These are phyloP conservation scores for Leishmania mexicana DNA, from an alignment of 208 protist genomes.

Conservation along the genomic window DNA sequence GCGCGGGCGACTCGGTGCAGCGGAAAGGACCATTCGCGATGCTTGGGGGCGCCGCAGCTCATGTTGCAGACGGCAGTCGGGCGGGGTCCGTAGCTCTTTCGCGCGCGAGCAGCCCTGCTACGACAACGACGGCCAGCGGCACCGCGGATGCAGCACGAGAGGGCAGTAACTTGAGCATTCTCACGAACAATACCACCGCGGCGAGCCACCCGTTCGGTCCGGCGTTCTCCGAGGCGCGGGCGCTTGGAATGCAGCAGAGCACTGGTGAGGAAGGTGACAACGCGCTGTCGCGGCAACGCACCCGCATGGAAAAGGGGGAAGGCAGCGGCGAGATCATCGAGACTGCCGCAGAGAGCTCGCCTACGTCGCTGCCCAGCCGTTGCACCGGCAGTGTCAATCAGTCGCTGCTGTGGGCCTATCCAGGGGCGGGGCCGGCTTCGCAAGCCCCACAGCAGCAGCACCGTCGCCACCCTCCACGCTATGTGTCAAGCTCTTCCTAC, in stretches of 20 bases:
- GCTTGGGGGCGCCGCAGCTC: slow-evolving; percentile 1
- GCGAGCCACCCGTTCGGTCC: not conserved
- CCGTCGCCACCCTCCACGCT: not conserved
- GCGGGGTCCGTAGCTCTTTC: not conserved
- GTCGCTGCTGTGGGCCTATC: not conserved
- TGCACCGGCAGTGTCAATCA: slow-evolving; percentile 1
- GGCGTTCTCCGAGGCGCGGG: not conserved
- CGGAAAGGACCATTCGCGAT: not conserved
- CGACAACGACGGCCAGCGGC: not conserved
- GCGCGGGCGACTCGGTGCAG: not conserved
- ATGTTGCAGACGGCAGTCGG: not conserved
- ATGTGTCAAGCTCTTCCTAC: slow-evolving; percentile 25
- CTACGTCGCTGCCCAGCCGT: slow-evolving; percentile 1
- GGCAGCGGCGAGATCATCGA: not conserved
- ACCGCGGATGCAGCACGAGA: not conserved
- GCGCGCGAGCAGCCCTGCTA: slow-evolving; percentile 6
- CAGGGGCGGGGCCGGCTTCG: not conserved
- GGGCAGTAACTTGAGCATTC: not conserved
- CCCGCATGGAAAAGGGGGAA: not conserved
- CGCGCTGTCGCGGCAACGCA: not conserved
- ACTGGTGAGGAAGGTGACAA: not conserved
- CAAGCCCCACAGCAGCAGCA: not conserved
- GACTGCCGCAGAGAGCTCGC: not conserved
- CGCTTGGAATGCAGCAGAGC: not conserved
- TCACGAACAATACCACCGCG: not conserved